phyloP scores from a whole-genome alignment of 495 filamentous ascomycete species.

The Penicilliopsis zonata region DNA sequence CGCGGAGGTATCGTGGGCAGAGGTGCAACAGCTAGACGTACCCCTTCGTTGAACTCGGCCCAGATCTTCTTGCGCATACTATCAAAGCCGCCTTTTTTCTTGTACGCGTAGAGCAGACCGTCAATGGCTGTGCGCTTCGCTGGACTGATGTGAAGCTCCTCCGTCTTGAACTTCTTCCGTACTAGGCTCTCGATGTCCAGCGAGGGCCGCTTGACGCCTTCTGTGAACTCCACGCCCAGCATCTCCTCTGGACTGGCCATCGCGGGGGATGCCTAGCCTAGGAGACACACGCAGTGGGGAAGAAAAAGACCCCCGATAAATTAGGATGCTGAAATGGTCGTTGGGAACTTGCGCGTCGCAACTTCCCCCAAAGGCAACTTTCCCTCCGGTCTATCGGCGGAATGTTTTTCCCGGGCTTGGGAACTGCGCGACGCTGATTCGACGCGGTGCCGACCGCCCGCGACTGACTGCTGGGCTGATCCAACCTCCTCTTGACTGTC shows the following conservation, averaged over 20 bases:
- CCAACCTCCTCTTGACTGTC: too few relatives aligned
- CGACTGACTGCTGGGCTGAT: background rate
- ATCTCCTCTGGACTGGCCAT: constrained; percentile 34
- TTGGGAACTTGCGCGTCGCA: too few relatives aligned
- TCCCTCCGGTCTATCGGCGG: constrained; percentile 7
- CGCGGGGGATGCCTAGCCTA: too few relatives aligned
- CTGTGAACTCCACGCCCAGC: constrained; percentile 14
- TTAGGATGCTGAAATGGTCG: too few relatives aligned
- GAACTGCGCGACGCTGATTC: constrained; percentile 31
- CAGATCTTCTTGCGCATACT: constrained; percentile 68
- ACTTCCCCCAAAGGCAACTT: background rate
- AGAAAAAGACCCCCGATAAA: too few relatives aligned
- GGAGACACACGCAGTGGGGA: too few relatives aligned
- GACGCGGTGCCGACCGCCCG: constrained; percentile 7
- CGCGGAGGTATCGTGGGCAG: too few relatives aligned
- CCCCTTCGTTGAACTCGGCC: constrained; percentile 66
- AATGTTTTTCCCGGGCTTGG: constrained; percentile 24
- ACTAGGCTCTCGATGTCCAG: constrained; percentile 26
- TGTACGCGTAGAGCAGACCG: constrained; percentile 64
- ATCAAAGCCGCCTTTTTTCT: constrained; percentile 87
- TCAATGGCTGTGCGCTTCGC: constrained; percentile 67
- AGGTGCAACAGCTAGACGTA: constrained; percentile 26
- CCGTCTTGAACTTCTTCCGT: constrained; percentile 67
- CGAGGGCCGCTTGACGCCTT: constrained; percentile 13
- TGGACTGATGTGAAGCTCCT: constrained; percentile 66